phyloP scores from a whole-genome alignment of 352 stramenopile species.

The Sclerospora graminicola region DNA sequence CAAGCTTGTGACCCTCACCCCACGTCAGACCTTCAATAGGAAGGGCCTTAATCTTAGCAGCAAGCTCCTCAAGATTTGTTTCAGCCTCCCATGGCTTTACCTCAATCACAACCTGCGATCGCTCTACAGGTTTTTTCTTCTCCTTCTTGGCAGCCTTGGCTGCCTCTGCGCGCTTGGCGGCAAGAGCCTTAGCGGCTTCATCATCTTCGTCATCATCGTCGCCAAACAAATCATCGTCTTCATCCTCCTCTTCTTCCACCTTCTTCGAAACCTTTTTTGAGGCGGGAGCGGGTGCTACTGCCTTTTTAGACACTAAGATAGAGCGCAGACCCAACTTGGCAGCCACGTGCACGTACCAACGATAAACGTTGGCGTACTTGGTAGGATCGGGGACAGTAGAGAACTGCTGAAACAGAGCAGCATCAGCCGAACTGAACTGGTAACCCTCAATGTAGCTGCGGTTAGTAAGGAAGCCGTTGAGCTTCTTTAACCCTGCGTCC shows the following conservation, averaged over 20 bases:
- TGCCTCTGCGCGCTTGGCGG: conserved; percentile 39
- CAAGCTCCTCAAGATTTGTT: conserved; percentile 62
- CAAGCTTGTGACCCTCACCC: conserved; percentile 75
- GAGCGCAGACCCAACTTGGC: conserved; percentile 42
- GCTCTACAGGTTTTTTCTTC: conserved; percentile 56
- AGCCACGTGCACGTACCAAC: conserved; percentile 59
- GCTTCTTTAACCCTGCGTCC: conserved; percentile 58
- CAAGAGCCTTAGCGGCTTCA: conserved; percentile 39
- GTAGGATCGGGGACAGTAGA: conserved; percentile 26
- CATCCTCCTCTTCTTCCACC: conserved; percentile 52
- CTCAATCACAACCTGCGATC: conserved; percentile 54
- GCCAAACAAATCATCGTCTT: conserved; percentile 48
- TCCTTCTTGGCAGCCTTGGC: conserved; percentile 53
- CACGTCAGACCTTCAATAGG: conserved; percentile 63
- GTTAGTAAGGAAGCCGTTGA: conserved; percentile 72
- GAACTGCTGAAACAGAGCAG: conserved; percentile 44
- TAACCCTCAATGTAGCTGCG: conserved; percentile 76
- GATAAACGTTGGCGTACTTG: conserved; percentile 57
- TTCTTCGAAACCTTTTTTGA: conserved; percentile 18
- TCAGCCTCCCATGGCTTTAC: conserved; percentile 76
- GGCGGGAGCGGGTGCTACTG: conserved; percentile 2
- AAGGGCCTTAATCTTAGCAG: conserved; percentile 66
- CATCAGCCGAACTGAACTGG: conserved; percentile 57
- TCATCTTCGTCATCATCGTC: conserved; percentile 58
- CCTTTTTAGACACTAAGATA: conserved; percentile 22